A percentile compares a stretch with the other conserved stretches of the same genome.
Evolutionary conservation across 1,139 yeast genomes (phyloP).

Genomic region (Geotrichum klebahnii): DNA sequence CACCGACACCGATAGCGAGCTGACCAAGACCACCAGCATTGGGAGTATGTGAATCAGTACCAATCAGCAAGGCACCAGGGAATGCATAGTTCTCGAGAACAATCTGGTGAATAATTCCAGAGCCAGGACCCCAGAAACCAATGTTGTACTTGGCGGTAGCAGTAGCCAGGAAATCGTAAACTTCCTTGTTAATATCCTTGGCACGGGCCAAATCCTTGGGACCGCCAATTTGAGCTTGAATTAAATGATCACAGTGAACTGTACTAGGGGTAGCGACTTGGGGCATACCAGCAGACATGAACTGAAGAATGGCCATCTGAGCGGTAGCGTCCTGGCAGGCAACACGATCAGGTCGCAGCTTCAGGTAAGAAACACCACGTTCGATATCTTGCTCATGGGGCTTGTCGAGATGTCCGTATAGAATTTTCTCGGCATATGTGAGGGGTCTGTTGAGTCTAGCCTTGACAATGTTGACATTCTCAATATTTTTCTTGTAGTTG

Average conservation of each 20-base stretch:
- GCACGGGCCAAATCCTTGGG: constrained; percentile 91
- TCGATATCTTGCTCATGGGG: constrained; percentile 93
- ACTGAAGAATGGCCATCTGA: constrained; percentile 98
- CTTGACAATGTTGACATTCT: constrained; percentile 82
- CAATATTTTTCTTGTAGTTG: constrained; percentile 48
- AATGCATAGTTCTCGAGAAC: constrained; percentile 95
- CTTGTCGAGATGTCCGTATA: constrained; percentile 93
- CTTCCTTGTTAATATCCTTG: constrained; percentile 90
- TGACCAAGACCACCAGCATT: constrained; percentile 99
- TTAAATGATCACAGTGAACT: constrained; percentile 98
- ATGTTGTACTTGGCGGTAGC: constrained; percentile 97
- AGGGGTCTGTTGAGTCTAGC: constrained; percentile 86
- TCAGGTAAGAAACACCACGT: constrained; percentile 94
- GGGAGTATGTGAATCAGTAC: constrained; percentile 99
- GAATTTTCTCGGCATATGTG: constrained; percentile 94
- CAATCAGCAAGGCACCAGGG: constrained; percentile 96
- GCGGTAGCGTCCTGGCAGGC: constrained; percentile 99
- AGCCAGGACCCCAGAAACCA: constrained; percentile 99
- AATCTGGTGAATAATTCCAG: constrained; percentile 97
- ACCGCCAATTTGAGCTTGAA: constrained; percentile 96
- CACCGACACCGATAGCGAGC: constrained; percentile 99
- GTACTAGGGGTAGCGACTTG: constrained; percentile 94
- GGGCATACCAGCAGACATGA: constrained; percentile 95
- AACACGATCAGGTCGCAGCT: constrained; percentile 97
- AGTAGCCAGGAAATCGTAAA: constrained; percentile 86